Conservation (phyloP, 2,329 filamentous ascomycete genomes). For the Aspergillus transmontanensis region DNA sequence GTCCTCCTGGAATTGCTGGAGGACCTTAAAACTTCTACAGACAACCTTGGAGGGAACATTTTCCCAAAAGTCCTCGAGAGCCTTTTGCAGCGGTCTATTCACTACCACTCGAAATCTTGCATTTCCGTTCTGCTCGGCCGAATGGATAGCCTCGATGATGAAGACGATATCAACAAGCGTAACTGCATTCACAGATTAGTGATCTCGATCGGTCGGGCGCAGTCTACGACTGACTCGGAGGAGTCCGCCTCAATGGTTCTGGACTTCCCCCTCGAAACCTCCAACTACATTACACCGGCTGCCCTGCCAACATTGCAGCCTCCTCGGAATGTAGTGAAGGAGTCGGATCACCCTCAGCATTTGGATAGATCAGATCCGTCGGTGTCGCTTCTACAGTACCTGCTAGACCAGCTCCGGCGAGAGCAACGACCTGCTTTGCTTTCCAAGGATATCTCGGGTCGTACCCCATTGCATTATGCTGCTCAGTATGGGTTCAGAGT, state of each 20-base stretch:
- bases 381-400: constrained; percentile 65
- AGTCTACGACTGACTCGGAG: constrained; percentile 58
- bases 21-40: constrained; percentile 58
- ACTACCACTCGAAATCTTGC: constrained; percentile 70
- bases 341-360: constrained; percentile 63
- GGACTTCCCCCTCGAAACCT: constrained; percentile 56
- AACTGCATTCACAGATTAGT: constrained; percentile 93
- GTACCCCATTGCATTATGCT: constrained; percentile 87
- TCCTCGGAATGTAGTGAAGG: constrained; percentile 65
- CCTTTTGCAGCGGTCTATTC: constrained; percentile 57
- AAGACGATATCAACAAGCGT: constrained; percentile 89
- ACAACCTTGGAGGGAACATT: constrained; percentile 64
- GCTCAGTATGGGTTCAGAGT: constrained; percentile 92
- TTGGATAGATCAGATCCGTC: constrained; percentile 71
- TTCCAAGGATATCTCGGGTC: constrained; percentile 75
- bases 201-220: constrained; percentile 82
- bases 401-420: constrained; percentile 69
- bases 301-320: constrained; percentile 67
- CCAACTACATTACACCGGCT: constrained; percentile 78
- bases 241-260: constrained; percentile 55
- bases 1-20: constrained; percentile 54
- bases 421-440: constrained; percentile 69
- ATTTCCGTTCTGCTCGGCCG: constrained; percentile 71
- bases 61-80: constrained; percentile 60
- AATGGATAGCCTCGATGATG: constrained; percentile 75